Evolutionary conservation across 179 eudicot species (phyloP), one percentile per base, ranked within the genome.

Genomic region (Patellifolia procumbens): DNA sequence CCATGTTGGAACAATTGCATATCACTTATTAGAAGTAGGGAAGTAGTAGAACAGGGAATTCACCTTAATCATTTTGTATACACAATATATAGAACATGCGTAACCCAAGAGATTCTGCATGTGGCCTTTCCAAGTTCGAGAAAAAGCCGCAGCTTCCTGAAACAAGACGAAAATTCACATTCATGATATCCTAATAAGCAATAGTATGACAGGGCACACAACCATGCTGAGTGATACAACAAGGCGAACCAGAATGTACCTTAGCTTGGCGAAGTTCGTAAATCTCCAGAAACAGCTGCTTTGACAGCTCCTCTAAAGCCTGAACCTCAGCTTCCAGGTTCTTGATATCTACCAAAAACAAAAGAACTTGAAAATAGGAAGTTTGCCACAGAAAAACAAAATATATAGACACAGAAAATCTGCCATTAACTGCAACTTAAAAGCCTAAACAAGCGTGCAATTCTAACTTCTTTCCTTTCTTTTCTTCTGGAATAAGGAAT

Each of bases 231-330:
- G 72, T 72, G 49, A 62, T 20, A 67, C 32, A 66, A 68, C 17
- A 39, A 77, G 53, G 70, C 42, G 35, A 61, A 49, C 48, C 56
- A 46, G 52, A 66, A 37, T 62, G 42, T 17, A 93, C 99, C 99
- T 95, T 95, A 66, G 99, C 99, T 87, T 95, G 98, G 61, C 99
- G 97, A 77, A 95, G 99, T 87, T 95, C 99, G 75, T 89, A 95
- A 56, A 93, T 90, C 84, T 95, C 99, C 87, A 91, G 76, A 76
- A 95, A 95, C 26, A 95, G 83, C 83, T 91, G 99, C 84, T 95
- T 95, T 55, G 97, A 91, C 64, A 95, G 95, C 86, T 95, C 97
- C 82, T 95, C 97, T 75, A 95, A 71, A 81, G 95, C 95, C 86
- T 91, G 95, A 45, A 93, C 94, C 83, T 93, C 97, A 51, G 92